Conservation (phyloP, 306 rosid genomes). For the Inga oerstediana region DNA sequence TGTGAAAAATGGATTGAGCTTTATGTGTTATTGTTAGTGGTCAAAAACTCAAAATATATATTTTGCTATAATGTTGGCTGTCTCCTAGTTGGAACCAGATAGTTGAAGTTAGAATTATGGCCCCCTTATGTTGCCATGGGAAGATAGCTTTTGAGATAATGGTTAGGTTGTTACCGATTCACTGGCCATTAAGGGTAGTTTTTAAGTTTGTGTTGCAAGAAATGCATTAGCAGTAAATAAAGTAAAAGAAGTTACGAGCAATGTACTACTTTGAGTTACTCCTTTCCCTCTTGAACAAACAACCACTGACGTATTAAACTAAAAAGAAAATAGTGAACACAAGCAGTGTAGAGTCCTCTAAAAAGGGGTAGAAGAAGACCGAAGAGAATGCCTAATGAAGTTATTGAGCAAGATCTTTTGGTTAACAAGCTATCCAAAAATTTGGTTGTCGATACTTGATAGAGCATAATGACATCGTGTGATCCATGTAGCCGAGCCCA, state of each 20-base stretch:
- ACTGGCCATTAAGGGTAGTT: neutral
- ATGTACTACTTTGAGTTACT: neutral
- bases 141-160: neutral
- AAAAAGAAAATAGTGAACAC: neutral
- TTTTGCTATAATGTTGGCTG: neutral
- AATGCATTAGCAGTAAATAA: neutral
- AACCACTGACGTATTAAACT: neutral
- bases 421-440: too few species aligned
- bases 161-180: neutral
- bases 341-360: too few species aligned
- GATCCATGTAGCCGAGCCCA: too few species aligned
- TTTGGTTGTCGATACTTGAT: too few species aligned
- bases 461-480: too few species aligned
- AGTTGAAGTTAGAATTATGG: neutral
- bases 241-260: neutral
- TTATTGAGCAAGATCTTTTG: too few species aligned
- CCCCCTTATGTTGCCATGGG: neutral
- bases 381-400: too few species aligned
- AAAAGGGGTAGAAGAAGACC: too few species aligned
- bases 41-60: neutral
- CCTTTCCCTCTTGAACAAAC: neutral
- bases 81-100: neutral
- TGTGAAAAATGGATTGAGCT: neutral
- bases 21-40: neutral
- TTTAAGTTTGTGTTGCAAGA: neutral